A percentile compares a stretch with the other conserved stretches of the same genome.
These are phyloP conservation scores for Claviceps cyperi DNA, from an alignment of 2,329 filamentous ascomycete genomes.

Conservation along the genomic window DNA sequence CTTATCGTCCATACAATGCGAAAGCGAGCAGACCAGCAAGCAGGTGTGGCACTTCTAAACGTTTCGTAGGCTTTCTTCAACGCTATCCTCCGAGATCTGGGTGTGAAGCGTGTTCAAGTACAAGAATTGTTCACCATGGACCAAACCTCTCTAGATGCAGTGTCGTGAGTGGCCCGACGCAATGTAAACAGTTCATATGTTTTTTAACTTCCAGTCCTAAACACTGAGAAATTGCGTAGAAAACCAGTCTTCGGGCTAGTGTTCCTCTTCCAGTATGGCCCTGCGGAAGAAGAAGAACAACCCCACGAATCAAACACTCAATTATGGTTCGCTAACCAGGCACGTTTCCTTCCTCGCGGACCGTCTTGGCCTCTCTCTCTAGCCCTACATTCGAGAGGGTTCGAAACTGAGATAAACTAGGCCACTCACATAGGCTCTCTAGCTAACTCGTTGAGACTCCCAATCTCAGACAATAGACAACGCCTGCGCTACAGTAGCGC, in stretches of 20 bases:
- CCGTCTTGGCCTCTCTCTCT: neutral
- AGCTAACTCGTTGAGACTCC: neutral
- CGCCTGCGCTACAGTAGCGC: constrained; percentile 80
- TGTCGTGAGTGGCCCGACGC: constrained; percentile 38
- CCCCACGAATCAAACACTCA: constrained; percentile 27
- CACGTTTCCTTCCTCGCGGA: constrained; percentile 18
- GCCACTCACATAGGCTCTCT: neutral
- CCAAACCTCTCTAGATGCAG: constrained; percentile 41
- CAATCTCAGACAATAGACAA: constrained; percentile 54
- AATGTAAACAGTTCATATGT: neutral
- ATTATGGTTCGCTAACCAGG: constrained; percentile 92
- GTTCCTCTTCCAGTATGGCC: constrained; percentile 64
- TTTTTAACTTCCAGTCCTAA: neutral
- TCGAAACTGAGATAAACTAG: neutral
- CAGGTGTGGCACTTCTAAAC: neutral
- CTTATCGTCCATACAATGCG: neutral
- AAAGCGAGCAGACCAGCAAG: neutral
- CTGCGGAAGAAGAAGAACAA: constrained; percentile 40
- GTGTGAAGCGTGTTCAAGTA: constrained; percentile 57
- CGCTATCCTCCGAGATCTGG: constrained; percentile 65
- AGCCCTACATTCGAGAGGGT: too few relatives aligned
- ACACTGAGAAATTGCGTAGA: constrained; percentile 22
- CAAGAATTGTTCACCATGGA: constrained; percentile 67
- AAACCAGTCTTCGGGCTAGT: constrained; percentile 74
- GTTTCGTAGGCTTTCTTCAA: constrained; percentile 61